Conservation (phyloP, 768 basidiomycete genomes). For the Ramaria sp. region DNA sequence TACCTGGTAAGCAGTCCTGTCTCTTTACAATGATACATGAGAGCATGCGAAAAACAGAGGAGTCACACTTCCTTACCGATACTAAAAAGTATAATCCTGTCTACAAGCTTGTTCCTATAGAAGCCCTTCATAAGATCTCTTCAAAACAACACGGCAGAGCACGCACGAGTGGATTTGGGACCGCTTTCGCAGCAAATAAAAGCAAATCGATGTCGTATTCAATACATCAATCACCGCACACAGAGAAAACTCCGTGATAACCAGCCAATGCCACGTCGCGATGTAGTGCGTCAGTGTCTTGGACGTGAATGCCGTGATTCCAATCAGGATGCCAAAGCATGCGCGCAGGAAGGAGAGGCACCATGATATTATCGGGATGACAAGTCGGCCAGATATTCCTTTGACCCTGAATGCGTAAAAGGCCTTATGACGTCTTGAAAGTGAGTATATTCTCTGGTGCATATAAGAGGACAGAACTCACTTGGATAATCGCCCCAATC, state of each 20-base stretch:
- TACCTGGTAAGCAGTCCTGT: background rate
- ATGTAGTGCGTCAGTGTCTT: background rate
- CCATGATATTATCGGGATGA: background rate
- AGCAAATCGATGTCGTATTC: background rate
- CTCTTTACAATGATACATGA: background rate
- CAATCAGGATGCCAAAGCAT: background rate
- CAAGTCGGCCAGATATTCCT: background rate
- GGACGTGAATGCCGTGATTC: background rate
- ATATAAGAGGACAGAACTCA: background rate
- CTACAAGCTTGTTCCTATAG: background rate
- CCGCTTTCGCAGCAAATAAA: background rate
- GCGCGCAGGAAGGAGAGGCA: background rate
- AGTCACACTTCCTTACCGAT: background rate
- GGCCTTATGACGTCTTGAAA: background rate
- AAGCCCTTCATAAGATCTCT: background rate
- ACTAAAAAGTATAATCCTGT: background rate
- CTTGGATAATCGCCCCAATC: background rate
- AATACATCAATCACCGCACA: background rate
- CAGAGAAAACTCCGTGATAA: background rate
- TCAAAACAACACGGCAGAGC: background rate
- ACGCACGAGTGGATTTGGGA: background rate
- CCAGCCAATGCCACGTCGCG: background rate
- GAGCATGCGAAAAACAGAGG: background rate
- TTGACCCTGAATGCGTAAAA: background rate
- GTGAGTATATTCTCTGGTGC: background rate